Base-by-base conservation (phyloP, 176 grass and related monocot genomes). In the Cocos nucifera region DNA sequence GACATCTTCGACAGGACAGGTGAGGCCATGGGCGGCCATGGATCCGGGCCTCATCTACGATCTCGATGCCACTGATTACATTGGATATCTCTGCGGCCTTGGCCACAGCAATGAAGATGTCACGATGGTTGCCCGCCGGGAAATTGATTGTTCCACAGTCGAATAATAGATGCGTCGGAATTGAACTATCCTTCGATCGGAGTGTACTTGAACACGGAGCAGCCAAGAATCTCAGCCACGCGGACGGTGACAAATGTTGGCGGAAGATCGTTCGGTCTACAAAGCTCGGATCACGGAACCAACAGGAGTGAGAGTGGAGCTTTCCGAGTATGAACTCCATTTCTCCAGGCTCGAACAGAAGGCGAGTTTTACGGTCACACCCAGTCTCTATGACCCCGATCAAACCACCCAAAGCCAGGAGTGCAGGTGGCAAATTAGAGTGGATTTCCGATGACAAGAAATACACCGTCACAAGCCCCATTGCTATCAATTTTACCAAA, bases 21-120 rank as follows among this genome's bases (percentile, higher is more conserved):
- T 83, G 1, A 26, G 56, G 53, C 72, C 75, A 3, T 24, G 22
- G 7, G 83, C 57, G 48, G 83, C 76, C 3, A 6, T 77, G 5
- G 68, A 86, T 51, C 87, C 87, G 0, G 87, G 87, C 6, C 79
- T 86, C 1, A 69, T 91, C 5, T 91, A 86, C 58, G 72, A 91
- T 66, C 15, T 84, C 53, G 4, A 30, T 29, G 56, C 32, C n/a
- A 4, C 35, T 2, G 80, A 89, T 16, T 89, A 84, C 32, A 50
- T 58, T 15, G 69, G 61, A 20, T 89, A 89, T 66, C 50, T 89
- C 59, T 89, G 80, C 73, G 50, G 32, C 4, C 69, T 80, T 3
- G 65, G 79, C 27, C 78, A 78, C 23, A 74, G 58, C 29, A 51
- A 50, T 15, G 23, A 50, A 0, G 56, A 80, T 22, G 53, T 58